Evolutionary conservation across 805 yeast species (phyloP).

Genomic region (Saccharomycopsis lassenensis): DNA sequence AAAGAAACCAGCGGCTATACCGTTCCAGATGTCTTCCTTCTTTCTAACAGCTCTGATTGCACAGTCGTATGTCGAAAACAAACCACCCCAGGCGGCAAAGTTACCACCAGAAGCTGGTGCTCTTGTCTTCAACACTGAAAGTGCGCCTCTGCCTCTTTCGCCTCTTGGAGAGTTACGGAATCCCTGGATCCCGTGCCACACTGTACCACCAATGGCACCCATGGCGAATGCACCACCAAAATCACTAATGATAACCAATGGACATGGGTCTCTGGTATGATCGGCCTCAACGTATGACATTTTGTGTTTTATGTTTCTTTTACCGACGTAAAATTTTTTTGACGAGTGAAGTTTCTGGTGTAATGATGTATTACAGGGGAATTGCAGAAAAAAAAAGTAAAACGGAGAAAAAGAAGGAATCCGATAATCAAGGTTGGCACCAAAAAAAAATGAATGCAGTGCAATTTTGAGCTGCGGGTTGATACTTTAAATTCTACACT

Average conservation of each 20-base stretch:
- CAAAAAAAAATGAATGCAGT: too few relatives aligned
- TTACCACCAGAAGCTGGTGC: slow-evolving; percentile 99
- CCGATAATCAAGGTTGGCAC: too few relatives aligned
- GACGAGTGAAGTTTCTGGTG: too few relatives aligned
- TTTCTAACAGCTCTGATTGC: slow-evolving; percentile 89
- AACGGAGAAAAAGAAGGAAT: too few relatives aligned
- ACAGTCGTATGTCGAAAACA: slow-evolving; percentile 93
- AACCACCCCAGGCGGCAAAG: slow-evolving; percentile 99
- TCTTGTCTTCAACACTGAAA: slow-evolving; percentile 85
- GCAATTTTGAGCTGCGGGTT: too few relatives aligned
- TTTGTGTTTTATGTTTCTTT: slow-evolving; percentile 11
- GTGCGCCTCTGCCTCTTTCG: slow-evolving; percentile 83
- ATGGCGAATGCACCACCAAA: slow-evolving; percentile 98
- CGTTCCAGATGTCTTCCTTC: slow-evolving; percentile 98
- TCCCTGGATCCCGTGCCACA: slow-evolving; percentile 99
- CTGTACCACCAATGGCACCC: slow-evolving; percentile 98
- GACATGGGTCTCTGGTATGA: slow-evolving; percentile 99
- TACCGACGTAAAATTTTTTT: too few relatives aligned
- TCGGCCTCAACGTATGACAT: slow-evolving; percentile 65
- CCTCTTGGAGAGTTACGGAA: slow-evolving; percentile 97
- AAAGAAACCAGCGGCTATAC: slow-evolving; percentile 94
- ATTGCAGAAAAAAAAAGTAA: too few relatives aligned
- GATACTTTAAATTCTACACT: too few relatives aligned
- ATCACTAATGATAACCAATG: slow-evolving; percentile 88
- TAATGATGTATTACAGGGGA: too few relatives aligned